Evolutionary conservation across 306 rosid genomes (phyloP), one percentile per base, ranked within the genome.

Genomic region (Prunus kanzakura): DNA sequence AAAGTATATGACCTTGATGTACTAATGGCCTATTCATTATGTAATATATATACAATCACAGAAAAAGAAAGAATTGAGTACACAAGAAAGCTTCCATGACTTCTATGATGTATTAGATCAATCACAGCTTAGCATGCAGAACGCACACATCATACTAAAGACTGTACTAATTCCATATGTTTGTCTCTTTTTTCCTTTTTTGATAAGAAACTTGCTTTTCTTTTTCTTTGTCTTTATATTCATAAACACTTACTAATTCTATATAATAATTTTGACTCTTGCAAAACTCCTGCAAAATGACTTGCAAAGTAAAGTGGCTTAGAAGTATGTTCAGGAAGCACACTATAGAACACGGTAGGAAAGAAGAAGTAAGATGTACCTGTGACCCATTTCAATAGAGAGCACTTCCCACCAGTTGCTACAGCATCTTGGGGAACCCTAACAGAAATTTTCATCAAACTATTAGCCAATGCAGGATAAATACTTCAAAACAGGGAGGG

Each of bases 341-440:
- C 73, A 45, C 27, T 13, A 45, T 11, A 61, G 57, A 29, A 25
- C n/a, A 22, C 9, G 19, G 12, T 38, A 47, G 9, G 62, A 29
- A 9, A 38, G 70, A 55, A 6, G 23, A 83, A 32, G 68, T 27
- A 72, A 58, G 61, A 74, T 73, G 49, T 76, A 90, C 99, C 97
- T 84, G 91, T 87, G 51, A 96, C 93, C 99, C 99, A 96, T 85
- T 86, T 96, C 62, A 88, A 84, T 77, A 96, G 83, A 80, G 49
- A 71, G 82, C 97, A 95, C 81, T 88, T 89, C 77, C 97, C 98
- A 50, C 98, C 98, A 3, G 98, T 92, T 15, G 98, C 97, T 55
- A 91, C 92, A 67, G 91, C 93, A 88, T 95, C 98, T 83, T 95
- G 99, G 45, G 99, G 91, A 84, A 95, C 91, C 99, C 98, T 96